Percentiles rank a stretch among this genome's conserved stretches.
Conservation (phyloP, 306 rosid genomes). For the Cucurbita moschata region DNA sequence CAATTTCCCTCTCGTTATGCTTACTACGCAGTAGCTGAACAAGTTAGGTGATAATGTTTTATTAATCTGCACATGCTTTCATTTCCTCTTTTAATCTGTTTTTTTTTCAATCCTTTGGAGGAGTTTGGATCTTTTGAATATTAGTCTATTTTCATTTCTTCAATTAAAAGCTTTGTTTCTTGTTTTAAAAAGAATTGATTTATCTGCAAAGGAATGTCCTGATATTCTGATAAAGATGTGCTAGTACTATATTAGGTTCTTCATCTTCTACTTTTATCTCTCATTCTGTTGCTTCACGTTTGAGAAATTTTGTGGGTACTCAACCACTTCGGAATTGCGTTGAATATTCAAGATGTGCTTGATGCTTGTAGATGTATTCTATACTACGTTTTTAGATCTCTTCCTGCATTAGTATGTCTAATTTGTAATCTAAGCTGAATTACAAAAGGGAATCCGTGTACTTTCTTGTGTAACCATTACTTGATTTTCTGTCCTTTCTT, state of each 20-base stretch:
- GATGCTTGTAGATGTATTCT: neutral
- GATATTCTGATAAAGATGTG: neutral
- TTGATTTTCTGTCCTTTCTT: neutral
- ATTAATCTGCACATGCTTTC: neutral
- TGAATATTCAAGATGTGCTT: neutral
- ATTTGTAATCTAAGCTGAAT: neutral
- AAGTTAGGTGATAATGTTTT: neutral
- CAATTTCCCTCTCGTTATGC: neutral
- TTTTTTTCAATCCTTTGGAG: neutral
- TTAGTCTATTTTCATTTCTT: neutral
- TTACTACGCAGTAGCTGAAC: neutral
- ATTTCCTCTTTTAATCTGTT: neutral
- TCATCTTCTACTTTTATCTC: neutral
- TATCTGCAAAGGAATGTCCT: neutral
- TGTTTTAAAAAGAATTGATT: too few species aligned
- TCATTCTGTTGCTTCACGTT: neutral
- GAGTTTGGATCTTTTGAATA: neutral
- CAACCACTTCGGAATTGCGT: neutral
- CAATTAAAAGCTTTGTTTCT: too few species aligned
- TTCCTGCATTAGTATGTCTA: neutral
- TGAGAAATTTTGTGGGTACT: neutral
- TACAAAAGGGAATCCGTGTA: neutral
- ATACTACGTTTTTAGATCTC: neutral
- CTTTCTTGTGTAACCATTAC: neutral
- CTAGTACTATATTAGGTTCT: neutral